Conservation (phyloP, 2,329 filamentous ascomycete species). For the Pseudogymnoascus sp. region DNA sequence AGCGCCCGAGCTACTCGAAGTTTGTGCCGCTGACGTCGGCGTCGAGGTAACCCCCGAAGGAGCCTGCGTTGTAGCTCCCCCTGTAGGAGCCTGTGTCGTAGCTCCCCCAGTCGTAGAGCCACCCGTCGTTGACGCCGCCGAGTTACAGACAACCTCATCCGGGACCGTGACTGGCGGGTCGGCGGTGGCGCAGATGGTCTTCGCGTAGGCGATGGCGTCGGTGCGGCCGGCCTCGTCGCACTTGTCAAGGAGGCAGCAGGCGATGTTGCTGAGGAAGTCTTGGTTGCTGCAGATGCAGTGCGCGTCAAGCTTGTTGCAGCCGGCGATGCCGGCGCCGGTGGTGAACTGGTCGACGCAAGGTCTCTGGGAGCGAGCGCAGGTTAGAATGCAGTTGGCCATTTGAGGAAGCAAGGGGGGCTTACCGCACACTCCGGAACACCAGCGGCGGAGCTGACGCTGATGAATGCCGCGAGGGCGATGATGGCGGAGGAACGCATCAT, state of each 20-base stretch:
- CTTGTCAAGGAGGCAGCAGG: conserved; percentile 39
- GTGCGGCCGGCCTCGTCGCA: conserved; percentile 35
- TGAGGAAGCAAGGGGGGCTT: conserved; percentile 26
- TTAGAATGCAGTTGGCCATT: background rate
- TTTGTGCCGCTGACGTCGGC: background rate
- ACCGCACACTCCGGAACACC: conserved; percentile 47
- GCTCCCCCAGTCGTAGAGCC: background rate
- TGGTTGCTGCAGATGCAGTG: conserved; percentile 40
- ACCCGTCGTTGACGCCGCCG: background rate
- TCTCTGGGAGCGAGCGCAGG: conserved; percentile 19
- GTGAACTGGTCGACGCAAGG: conserved; percentile 28
- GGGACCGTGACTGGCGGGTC: conserved; percentile 23
- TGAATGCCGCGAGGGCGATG: conserved; percentile 43
- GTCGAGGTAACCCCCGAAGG: background rate
- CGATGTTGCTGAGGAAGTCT: conserved; percentile 38
- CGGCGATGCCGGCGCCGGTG: conserved; percentile 32
- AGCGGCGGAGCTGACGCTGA: conserved; percentile 23
- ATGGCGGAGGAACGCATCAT: conserved; percentile 20
- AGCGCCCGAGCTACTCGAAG: background rate
- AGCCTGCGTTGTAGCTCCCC: too few species aligned
- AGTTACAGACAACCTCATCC: background rate
- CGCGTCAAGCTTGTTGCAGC: conserved; percentile 33
- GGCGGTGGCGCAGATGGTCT: conserved; percentile 27
- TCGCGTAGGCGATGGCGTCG: conserved; percentile 25
- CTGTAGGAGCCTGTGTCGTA: background rate